Evolutionary conservation across 2,329 filamentous ascomycete genomes (phyloP), one percentile per base, ranked within the genome.

Genomic region (Exophiala calicioides): DNA sequence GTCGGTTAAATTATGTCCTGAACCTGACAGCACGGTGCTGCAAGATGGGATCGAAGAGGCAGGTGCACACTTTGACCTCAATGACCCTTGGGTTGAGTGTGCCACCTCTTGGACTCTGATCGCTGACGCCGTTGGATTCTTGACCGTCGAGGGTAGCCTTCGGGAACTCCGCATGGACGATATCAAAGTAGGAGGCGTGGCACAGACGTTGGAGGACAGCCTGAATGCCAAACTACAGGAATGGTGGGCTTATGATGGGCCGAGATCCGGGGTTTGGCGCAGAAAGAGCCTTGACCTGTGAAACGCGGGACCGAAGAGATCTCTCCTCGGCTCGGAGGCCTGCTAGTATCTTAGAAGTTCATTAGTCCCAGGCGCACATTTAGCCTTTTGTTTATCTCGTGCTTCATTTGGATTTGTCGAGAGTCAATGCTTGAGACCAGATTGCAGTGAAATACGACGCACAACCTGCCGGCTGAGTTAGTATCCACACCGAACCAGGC

Each of bases 21-120:
- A 60, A 4, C 50, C 49, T 2, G 44, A 60, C 15, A 66, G 67
- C 57, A 68, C 62, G 8, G 55, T 62, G 1, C 62, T 72, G 6
- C 66, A 70, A 34, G 53, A 69, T n/a, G 66, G 69, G 38, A 62
- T 65, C 15, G 59, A 63, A 26, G 36, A 37, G 30, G 50, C 46
- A 1, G 44, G 43, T 8, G 66, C 63, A 3, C 67, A 66, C 1
- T 60, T 71, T 55, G 68, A 72, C 29, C 61, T 67, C 5, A 68
- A 67, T 16, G 68, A 72, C 47, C 67, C 68, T 1, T 80, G 79
- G 77, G 73, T 76, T 65, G 77, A 81, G 60, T 72, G 77, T 10
- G 70, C 76, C 47, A 74, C 72, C 2, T 66, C 71, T 0, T 80
- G 80, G 58, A 67, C 65, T 3, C 59, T 75, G 23, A 66, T 81